A percentile compares a stretch with the other conserved stretches of the same genome.
Evolutionary conservation across 2,329 filamentous ascomycete genomes (phyloP).

Genomic region (Penicillium sp.): DNA sequence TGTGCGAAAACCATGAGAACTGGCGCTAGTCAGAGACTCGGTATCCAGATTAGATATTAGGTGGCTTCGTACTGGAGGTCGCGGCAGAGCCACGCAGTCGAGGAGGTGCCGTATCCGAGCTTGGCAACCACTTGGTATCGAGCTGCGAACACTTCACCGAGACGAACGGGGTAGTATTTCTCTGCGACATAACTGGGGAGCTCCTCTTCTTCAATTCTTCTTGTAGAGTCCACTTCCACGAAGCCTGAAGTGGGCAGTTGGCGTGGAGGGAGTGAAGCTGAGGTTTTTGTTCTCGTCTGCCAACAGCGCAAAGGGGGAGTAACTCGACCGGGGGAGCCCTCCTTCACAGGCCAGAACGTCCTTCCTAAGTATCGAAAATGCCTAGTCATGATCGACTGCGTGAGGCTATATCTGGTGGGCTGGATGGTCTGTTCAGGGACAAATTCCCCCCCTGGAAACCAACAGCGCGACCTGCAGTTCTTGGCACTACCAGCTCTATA

Average conservation of each 20-base stretch:
- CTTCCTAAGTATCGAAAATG: too few relatives aligned
- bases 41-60: constrained; percentile 11
- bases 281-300: neutral
- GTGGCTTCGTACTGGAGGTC: constrained; percentile 31
- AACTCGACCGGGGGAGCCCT: too few relatives aligned
- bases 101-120: constrained; percentile 30
- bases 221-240: neutral
- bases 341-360: too few relatives aligned
- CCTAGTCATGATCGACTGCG: too few relatives aligned
- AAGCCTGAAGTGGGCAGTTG: neutral
- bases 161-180: constrained; percentile 16
- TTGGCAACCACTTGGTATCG: constrained; percentile 32
- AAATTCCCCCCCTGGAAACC: too few relatives aligned
- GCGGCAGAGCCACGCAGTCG: constrained; percentile 32
- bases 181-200: neutral
- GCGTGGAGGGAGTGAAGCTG: neutral
- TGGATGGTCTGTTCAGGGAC: too few relatives aligned
- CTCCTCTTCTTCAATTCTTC: neutral
- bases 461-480: too few relatives aligned
- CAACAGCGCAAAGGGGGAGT: neutral
- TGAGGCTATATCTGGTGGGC: too few relatives aligned
- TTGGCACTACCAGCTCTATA: too few relatives aligned
- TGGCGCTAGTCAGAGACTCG: constrained; percentile 14
- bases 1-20: constrained; percentile 23
- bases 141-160: constrained; percentile 29